Conservation (phyloP, 306 rosid species). For the Chamaecrista fasciculata region DNA sequence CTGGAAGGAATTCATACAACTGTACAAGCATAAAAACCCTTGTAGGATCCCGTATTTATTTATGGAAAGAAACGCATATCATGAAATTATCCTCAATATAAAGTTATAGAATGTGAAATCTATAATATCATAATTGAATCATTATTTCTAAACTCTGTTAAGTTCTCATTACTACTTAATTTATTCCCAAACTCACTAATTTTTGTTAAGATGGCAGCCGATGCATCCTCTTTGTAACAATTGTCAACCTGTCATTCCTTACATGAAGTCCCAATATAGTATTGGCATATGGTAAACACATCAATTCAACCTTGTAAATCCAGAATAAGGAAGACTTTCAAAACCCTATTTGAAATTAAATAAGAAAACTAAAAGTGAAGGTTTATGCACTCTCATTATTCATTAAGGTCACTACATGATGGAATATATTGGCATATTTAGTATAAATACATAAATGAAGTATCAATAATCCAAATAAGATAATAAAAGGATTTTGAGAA, state of each 20-base stretch:
- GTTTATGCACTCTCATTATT: background rate
- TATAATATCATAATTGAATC: background rate
- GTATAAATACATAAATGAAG: background rate
- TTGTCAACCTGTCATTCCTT: background rate
- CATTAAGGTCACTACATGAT: background rate
- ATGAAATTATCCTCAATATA: background rate
- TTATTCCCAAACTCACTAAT: background rate
- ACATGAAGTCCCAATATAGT: background rate
- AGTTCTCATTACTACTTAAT: background rate
- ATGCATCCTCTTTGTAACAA: background rate
- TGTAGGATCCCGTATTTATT: background rate
- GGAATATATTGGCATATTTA: background rate
- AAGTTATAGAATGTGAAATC: background rate
- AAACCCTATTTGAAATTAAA: background rate
- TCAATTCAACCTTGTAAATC: background rate
- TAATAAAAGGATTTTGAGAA: background rate
- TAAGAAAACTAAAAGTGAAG: background rate
- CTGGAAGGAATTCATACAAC: background rate
- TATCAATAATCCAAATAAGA: background rate
- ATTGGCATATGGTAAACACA: too few species aligned
- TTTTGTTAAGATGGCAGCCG: background rate
- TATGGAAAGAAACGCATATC: background rate
- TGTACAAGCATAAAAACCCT: background rate
- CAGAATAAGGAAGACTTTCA: slow-evolving; percentile 4
- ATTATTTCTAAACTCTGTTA: background rate